phyloP scores from a whole-genome alignment of 495 filamentous ascomycete genomes.

The Parathielavia appendiculata region DNA sequence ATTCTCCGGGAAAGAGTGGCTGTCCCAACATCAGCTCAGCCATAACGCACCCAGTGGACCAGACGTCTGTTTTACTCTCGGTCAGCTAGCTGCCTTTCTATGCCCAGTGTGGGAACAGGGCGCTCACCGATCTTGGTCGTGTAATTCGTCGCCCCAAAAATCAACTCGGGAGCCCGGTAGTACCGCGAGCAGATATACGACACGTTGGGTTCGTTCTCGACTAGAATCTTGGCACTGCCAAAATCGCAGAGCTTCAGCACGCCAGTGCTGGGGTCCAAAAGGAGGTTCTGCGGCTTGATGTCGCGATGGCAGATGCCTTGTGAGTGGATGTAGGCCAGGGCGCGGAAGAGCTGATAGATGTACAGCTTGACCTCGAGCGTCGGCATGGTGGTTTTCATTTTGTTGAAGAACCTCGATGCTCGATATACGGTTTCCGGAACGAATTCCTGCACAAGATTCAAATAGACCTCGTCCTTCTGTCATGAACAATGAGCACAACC shows the following conservation, averaged over 20 bases:
- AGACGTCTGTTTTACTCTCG: constrained; percentile 66
- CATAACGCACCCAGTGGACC: constrained; percentile 99
- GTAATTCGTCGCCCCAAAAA: constrained; percentile 99
- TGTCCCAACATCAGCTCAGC: constrained; percentile 98
- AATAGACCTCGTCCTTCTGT: constrained; percentile 98
- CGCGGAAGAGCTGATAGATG: constrained; percentile 98
- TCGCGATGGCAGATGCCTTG: constrained; percentile 99
- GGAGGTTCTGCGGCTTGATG: constrained; percentile 97
- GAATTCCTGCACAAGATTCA: constrained; percentile 96
- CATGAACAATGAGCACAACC: constrained; percentile 21
- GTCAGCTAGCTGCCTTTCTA: constrained; percentile 7
- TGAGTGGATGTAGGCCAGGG: constrained; percentile 97
- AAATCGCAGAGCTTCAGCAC: constrained; percentile 98
- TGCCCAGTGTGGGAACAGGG: neutral
- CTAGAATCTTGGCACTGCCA: constrained; percentile 96
- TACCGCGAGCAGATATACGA: constrained; percentile 99
- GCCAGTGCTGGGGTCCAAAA: constrained; percentile 84
- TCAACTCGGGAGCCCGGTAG: constrained; percentile 95
- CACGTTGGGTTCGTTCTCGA: constrained; percentile 98
- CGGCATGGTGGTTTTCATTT: constrained; percentile 99
- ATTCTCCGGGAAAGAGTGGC: constrained; percentile 97
- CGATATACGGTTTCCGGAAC: constrained; percentile 98
- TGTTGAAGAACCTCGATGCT: constrained; percentile 98
- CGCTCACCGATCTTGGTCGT: constrained; percentile 96
- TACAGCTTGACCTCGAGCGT: constrained; percentile 98